Percentiles rank a stretch among this genome's conserved stretches.
phyloP scores from a whole-genome alignment of 129 eudicot genomes.

The Escallonia rubra region DNA sequence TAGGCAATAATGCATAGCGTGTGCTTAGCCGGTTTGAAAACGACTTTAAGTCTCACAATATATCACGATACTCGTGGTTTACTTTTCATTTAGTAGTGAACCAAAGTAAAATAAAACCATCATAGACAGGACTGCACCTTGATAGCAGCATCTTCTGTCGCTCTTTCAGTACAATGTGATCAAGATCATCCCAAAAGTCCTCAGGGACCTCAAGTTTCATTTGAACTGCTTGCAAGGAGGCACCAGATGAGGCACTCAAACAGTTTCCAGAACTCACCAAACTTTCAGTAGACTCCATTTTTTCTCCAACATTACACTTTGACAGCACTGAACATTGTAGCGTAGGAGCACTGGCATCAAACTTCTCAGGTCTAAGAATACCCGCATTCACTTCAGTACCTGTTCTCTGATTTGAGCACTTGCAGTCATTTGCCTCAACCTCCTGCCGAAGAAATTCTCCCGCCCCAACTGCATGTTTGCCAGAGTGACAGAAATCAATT shows the following conservation, averaged over 20 bases:
- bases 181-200: slow-evolving; percentile 50
- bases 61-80: no score
- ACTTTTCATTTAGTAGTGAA: no score
- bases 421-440: slow-evolving; percentile 11
- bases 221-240: slow-evolving; percentile 12
- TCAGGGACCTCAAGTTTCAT: slow-evolving; percentile 21
- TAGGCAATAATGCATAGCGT: no score
- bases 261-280: slow-evolving; percentile 11
- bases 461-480: slow-evolving; percentile 19
- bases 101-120: not conserved
- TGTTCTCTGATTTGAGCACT: slow-evolving; percentile 8
- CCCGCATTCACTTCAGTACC: slow-evolving; percentile 5
- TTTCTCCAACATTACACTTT: slow-evolving; percentile 3
- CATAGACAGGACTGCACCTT: slow-evolving; percentile 34
- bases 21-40: no score
- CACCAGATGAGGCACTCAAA: slow-evolving; percentile 3
- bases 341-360: not conserved
- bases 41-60: no score
- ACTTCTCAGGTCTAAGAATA: slow-evolving; percentile 9
- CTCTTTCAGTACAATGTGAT: slow-evolving; percentile 53
- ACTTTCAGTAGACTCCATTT: slow-evolving; percentile 19
- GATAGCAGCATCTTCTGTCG: slow-evolving; percentile 60
- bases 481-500: not conserved
- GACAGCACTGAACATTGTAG: slow-evolving; percentile 12
- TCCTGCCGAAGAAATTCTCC: slow-evolving; percentile 8